These are phyloP conservation scores for Xylaria sp. DNA, from an alignment of 2,329 filamentous ascomycete genomes.

Conservation along the genomic window DNA sequence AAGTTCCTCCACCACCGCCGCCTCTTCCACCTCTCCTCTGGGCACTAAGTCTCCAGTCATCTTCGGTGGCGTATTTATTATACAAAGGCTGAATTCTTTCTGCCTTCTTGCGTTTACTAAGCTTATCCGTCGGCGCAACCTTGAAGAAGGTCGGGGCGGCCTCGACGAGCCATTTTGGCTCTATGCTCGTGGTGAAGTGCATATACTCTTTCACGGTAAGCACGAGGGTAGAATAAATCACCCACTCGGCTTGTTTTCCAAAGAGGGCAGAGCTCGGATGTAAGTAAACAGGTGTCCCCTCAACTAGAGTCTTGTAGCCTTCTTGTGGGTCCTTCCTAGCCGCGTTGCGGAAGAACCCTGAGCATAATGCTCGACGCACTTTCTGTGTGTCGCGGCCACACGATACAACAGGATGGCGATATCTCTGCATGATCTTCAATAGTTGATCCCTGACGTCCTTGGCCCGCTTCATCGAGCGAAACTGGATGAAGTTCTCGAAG, in stretches of 20 bases:
- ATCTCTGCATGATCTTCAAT: conserved; percentile 91
- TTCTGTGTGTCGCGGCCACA: conserved; percentile 89
- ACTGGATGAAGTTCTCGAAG: conserved; percentile 97
- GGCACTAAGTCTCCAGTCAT: conserved; percentile 93
- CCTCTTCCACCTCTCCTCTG: conserved; percentile 87
- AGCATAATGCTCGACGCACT: conserved; percentile 88
- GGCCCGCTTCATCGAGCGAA: conserved; percentile 85
- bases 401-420: conserved; percentile 82
- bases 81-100: conserved; percentile 96
- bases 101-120: conserved; percentile 92
- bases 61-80: conserved; percentile 90
- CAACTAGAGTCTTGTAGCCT: conserved; percentile 96
- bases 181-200: conserved; percentile 92
- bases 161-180: conserved; percentile 93
- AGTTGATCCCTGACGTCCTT: conserved; percentile 94
- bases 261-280: conserved; percentile 93
- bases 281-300: conserved; percentile 93
- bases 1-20: conserved; percentile 88
- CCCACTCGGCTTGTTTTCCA: conserved; percentile 95
- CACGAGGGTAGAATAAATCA: conserved; percentile 91
- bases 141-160: conserved; percentile 99
- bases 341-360: conserved; percentile 94
- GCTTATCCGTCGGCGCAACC: conserved; percentile 84
- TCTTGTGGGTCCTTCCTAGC: conserved; percentile 96
- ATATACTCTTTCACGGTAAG: conserved; percentile 98